Percentiles rank a stretch among this genome's conserved stretches.
These are phyloP conservation scores for Kluyveromyces aestuarii DNA, from an alignment of 805 yeast genomes.

Conservation along the genomic window DNA sequence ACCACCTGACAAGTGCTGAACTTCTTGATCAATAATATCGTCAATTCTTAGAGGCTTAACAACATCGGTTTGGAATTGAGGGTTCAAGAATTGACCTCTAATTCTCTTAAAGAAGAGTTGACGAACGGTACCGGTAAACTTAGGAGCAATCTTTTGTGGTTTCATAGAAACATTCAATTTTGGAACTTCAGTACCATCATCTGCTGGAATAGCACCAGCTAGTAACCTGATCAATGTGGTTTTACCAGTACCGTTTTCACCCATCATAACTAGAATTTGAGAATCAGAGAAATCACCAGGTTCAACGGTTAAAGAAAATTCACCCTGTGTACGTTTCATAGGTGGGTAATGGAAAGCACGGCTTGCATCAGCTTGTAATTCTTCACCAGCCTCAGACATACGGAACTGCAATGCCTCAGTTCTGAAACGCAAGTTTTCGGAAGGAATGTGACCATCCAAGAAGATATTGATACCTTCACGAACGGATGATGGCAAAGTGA, in stretches of 20 bases:
- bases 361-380: slow-evolving; percentile 64
- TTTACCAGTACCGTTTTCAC: slow-evolving; percentile 99
- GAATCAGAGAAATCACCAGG: slow-evolving; percentile 91
- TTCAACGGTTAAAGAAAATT: slow-evolving; percentile 75
- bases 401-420: slow-evolving; percentile 91
- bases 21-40: slow-evolving; percentile 94
- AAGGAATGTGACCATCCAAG: slow-evolving; percentile 94
- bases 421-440: slow-evolving; percentile 96
- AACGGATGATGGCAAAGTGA: slow-evolving; percentile 90
- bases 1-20: slow-evolving; percentile 97
- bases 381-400: slow-evolving; percentile 82
- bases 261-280: slow-evolving; percentile 98
- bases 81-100: slow-evolving; percentile 85
- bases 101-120: slow-evolving; percentile 95
- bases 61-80: slow-evolving; percentile 98
- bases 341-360: slow-evolving; percentile 69
- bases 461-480: slow-evolving; percentile 99
- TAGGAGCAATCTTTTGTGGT: slow-evolving; percentile 99
- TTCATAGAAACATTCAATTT: slow-evolving; percentile 92
- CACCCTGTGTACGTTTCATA: slow-evolving; percentile 92
- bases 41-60: slow-evolving; percentile 91
- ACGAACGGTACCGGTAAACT: slow-evolving; percentile 97
- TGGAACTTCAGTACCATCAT: slow-evolving; percentile 75
- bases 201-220: slow-evolving; percentile 90
- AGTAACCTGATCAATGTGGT: slow-evolving; percentile 92